A percentile compares a stretch with the other conserved stretches of the same genome.
Evolutionary conservation across 2,329 filamentous ascomycete genomes (phyloP).

Genomic region (Bipolaris cookei): DNA sequence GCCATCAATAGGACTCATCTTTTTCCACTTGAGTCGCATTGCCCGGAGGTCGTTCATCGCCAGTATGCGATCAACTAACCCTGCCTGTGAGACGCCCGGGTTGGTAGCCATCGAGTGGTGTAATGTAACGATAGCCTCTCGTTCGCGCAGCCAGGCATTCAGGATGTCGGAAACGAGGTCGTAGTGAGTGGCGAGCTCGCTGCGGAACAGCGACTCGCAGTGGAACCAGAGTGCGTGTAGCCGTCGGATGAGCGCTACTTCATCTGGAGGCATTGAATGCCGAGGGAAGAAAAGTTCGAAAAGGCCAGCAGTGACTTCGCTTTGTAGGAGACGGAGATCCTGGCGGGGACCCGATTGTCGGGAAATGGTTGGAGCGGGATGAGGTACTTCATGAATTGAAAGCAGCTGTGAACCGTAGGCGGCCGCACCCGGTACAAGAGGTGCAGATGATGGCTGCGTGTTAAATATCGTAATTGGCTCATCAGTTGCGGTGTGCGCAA

Average conservation of each 20-base stretch:
- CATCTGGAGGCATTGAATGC: slow-evolving; percentile 28
- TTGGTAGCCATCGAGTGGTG: slow-evolving; percentile 29
- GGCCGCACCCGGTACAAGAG: slow-evolving; percentile 22
- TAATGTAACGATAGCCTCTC: slow-evolving; percentile 37
- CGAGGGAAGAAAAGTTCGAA: slow-evolving; percentile 41
- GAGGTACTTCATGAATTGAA: slow-evolving; percentile 17
- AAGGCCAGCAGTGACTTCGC: slow-evolving; percentile 38
- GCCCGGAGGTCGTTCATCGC: slow-evolving; percentile 46
- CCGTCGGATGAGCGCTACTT: slow-evolving; percentile 31
- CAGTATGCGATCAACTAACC: slow-evolving; percentile 41
- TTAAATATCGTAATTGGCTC: slow-evolving; percentile 21
- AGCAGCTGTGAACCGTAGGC: slow-evolving; percentile 27
- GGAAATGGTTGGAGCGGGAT: slow-evolving; percentile 9
- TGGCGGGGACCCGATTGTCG: too few species aligned
- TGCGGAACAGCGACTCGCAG: slow-evolving; percentile 33
- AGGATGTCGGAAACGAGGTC: slow-evolving; percentile 39
- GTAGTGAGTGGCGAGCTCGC: slow-evolving; percentile 33
- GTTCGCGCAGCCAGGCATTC: slow-evolving; percentile 39
- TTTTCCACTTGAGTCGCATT: slow-evolving; percentile 46
- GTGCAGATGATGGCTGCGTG: slow-evolving; percentile 14
- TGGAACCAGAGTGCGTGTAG: slow-evolving; percentile 39
- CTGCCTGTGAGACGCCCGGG: slow-evolving; percentile 34
- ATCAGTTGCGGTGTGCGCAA: slow-evolving; percentile 27
- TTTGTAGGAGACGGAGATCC: slow-evolving; percentile 36
- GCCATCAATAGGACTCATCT: slow-evolving; percentile 42